A percentile compares a stretch with the other conserved stretches of the same genome.
phyloP scores from a whole-genome alignment of 2,329 filamentous ascomycete species.

The Juglanconis sp. region DNA sequence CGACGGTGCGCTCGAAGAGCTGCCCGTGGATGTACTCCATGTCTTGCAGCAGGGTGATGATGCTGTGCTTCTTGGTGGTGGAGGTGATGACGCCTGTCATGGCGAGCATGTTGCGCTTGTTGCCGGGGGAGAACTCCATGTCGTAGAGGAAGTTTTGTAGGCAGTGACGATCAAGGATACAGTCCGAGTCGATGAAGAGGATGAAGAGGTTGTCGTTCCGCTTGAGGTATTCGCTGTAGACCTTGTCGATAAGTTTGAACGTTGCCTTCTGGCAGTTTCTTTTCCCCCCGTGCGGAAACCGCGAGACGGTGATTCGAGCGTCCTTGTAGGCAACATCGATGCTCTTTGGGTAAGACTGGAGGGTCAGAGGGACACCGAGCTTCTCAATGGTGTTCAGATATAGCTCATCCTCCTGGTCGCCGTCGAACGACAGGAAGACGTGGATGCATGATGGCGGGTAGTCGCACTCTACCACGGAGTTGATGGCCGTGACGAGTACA shows the following conservation, averaged over 20 bases:
- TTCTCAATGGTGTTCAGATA: slow-evolving; percentile 83
- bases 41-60: slow-evolving; percentile 91
- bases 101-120: slow-evolving; percentile 86
- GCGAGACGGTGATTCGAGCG: slow-evolving; percentile 82
- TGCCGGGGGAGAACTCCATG: slow-evolving; percentile 95
- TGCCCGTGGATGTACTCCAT: slow-evolving; percentile 99
- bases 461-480: slow-evolving; percentile 90
- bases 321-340: slow-evolving; percentile 85
- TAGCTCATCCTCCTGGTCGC: slow-evolving; percentile 81
- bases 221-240: slow-evolving; percentile 83
- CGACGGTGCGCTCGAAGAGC: slow-evolving; percentile 90
- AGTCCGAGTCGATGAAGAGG: slow-evolving; percentile 96
- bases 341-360: slow-evolving; percentile 78
- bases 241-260: slow-evolving; percentile 87
- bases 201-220: slow-evolving; percentile 91
- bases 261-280: slow-evolving; percentile 90
- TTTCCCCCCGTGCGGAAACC: slow-evolving; percentile 92
- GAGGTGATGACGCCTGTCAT: slow-evolving; percentile 98
- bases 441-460: slow-evolving; percentile 91
- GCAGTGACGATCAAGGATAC: slow-evolving; percentile 85
- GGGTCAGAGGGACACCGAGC: slow-evolving; percentile 74
- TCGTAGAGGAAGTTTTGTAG: slow-evolving; percentile 98
- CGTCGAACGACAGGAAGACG: slow-evolving; percentile 93
- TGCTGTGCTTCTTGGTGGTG: slow-evolving; percentile 80
- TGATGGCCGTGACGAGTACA: slow-evolving; percentile 77